Percentiles rank a stretch among this genome's conserved stretches.
These are phyloP conservation scores for Mortierella claussenii DNA, from an alignment of 192 early-diverging fungal genomes.

Conservation along the genomic window DNA sequence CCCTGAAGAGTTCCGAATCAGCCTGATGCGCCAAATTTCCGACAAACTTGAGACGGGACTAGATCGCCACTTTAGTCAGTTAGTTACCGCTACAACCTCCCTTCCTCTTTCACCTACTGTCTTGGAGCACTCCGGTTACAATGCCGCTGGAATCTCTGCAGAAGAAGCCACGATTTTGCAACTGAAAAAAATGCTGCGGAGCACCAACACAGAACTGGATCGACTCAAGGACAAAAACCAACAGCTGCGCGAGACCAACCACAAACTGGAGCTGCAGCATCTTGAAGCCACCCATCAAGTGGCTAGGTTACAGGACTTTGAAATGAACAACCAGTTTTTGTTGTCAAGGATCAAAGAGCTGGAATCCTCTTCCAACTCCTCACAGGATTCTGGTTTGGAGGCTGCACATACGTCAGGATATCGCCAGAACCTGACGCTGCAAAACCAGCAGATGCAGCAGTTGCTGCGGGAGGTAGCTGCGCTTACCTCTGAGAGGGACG, in stretches of 20 bases:
- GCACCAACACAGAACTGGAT: slow-evolving; percentile 26
- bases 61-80: slow-evolving; percentile 33
- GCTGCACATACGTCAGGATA: slow-evolving; percentile 27
- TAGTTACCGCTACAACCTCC: slow-evolving; percentile 25
- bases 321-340: slow-evolving; percentile 38
- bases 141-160: background rate
- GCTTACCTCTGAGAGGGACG: slow-evolving; percentile 35
- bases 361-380: slow-evolving; percentile 25
- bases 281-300: slow-evolving; percentile 40
- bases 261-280: slow-evolving; percentile 37
- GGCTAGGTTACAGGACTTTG: slow-evolving; percentile 39
- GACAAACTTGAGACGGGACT: slow-evolving; percentile 37
- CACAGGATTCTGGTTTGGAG: slow-evolving; percentile 33
- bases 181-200: slow-evolving; percentile 26
- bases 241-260: slow-evolving; percentile 32
- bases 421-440: background rate
- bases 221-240: slow-evolving; percentile 42
- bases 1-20: slow-evolving; percentile 47
- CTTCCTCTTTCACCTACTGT: slow-evolving; percentile 40
- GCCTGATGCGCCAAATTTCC: slow-evolving; percentile 44
- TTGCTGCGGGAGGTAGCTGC: slow-evolving; percentile 32
- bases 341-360: slow-evolving; percentile 41
- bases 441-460: slow-evolving; percentile 20
- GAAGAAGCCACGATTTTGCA: slow-evolving; percentile 12
- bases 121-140: slow-evolving; percentile 13